Evolutionary conservation across 495 filamentous ascomycete genomes (phyloP), one percentile per base, ranked within the genome.

Genomic region (Poronia punctata): DNA sequence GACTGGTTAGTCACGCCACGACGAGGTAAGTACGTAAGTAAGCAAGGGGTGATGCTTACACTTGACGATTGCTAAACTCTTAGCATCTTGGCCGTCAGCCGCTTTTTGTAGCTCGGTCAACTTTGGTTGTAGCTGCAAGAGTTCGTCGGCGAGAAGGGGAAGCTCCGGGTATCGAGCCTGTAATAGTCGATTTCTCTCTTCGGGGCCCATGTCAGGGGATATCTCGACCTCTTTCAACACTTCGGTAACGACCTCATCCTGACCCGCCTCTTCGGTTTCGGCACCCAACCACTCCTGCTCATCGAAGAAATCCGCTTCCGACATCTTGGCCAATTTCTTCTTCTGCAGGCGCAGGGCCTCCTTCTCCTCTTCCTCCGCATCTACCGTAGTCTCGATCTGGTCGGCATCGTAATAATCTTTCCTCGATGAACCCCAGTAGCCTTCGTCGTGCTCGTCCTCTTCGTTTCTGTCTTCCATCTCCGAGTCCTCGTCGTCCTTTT

Each of bases 351-450:
- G 68, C 52, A 78, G 77, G 17, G 90, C 92, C 54, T 97, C 92
- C 5, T 75, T 74, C 59, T 97, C 93, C 68, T 98, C 92, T 49
- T 88, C 88, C 40, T 92, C 59, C 1, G 90, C 89, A 70, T 94
- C 90, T 37, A 80, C 79, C 59, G 95, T 90, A 5, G 86, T 95
- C 60, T 93, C 85, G 39, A 92, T 93, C 15, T 75, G 71, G 53
- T 94, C 87, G 23, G 86, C 85, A 67, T 94, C 73, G 62, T 98
- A 98, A 60, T 96, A 90, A 45, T 93, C 88, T 44, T 83, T 84
- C 54, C 77, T 92, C 2, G 86, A 88, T 3, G 80, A 75, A 25
- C 92, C 93, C 86, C 86, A 92, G 53, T 77, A 92, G 20, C 77
- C 78, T 43, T 81, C 76, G n/a, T 80, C 78, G 5, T 83, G 82